phyloP scores from a whole-genome alignment of 2,329 filamentous ascomycete genomes.

The Dryadomyces quercivorus region DNA sequence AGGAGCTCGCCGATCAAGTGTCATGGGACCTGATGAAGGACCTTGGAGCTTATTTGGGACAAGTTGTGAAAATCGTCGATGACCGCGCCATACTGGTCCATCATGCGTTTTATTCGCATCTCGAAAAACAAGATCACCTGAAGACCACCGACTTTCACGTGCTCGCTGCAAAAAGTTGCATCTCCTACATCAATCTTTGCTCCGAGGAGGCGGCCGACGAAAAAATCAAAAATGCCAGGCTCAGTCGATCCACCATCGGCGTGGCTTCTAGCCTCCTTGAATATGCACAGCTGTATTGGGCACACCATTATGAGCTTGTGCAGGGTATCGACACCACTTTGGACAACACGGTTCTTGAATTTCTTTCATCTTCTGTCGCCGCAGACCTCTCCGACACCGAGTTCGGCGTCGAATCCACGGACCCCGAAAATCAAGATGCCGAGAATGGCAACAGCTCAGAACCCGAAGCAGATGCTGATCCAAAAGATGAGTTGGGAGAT shows the following conservation, averaged over 20 bases:
- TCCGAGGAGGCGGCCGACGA: background rate
- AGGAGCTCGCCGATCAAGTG: background rate
- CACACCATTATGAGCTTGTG: background rate
- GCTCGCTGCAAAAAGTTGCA: background rate
- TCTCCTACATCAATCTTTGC: background rate
- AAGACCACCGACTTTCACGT: background rate
- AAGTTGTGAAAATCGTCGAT: background rate
- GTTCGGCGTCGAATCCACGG: background rate
- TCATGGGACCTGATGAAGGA: conserved; percentile 6
- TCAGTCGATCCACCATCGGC: background rate
- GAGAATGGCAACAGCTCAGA: too few species aligned
- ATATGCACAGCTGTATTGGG: conserved; percentile 5
- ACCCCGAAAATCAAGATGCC: background rate
- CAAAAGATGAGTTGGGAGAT: too few species aligned
- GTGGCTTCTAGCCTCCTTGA: background rate
- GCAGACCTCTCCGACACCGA: background rate
- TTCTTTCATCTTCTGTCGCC: background rate
- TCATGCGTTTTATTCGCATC: background rate
- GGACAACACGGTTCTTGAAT: background rate
- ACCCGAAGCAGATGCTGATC: too few species aligned
- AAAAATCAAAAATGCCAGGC: background rate
- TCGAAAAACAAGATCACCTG: background rate
- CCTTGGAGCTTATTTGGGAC: background rate
- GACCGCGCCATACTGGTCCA: background rate
- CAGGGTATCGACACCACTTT: background rate